These are phyloP conservation scores for Aspergillus carlsbadensis DNA, from an alignment of 495 filamentous ascomycete genomes.

Conservation along the genomic window DNA sequence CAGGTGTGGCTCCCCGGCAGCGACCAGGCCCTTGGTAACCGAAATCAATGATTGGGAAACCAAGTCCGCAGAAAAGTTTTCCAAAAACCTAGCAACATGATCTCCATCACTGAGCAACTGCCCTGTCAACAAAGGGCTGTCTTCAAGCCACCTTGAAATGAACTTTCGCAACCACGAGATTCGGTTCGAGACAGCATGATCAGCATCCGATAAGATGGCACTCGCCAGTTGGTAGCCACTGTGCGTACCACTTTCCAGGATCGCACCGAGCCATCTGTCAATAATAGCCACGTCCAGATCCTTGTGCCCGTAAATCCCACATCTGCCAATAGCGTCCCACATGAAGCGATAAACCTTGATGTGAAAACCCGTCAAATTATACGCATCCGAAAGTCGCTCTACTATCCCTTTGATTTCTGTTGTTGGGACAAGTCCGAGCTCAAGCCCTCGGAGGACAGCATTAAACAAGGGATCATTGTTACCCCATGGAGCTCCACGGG, in stretches of 20 bases:
- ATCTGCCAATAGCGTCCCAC: constrained; percentile 43
- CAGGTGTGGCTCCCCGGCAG: constrained; percentile 14
- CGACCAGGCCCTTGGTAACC: constrained; percentile 34
- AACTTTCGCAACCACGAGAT: constrained; percentile 29
- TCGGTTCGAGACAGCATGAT: neutral
- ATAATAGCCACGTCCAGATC: constrained; percentile 31
- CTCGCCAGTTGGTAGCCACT: constrained; percentile 27
- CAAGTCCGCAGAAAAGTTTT: constrained; percentile 22
- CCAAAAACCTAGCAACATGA: constrained; percentile 22
- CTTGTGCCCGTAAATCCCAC: constrained; percentile 34
- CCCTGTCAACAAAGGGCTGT: neutral
- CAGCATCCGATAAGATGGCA: constrained; percentile 31
- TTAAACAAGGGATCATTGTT: constrained; percentile 23
- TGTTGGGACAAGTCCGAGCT: constrained; percentile 37
- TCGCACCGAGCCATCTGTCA: constrained; percentile 33
- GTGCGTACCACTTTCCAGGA: constrained; percentile 16
- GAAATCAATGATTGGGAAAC: constrained; percentile 30
- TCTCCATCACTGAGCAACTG: neutral
- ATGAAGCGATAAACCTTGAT: constrained; percentile 27
- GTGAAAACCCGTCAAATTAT: constrained; percentile 10
- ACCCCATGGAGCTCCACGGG: constrained; percentile 10
- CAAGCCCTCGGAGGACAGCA: constrained; percentile 34
- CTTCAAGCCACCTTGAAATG: constrained; percentile 28
- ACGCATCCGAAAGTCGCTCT: constrained; percentile 17
- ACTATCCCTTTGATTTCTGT: constrained; percentile 38